A percentile compares a stretch with the other conserved stretches of the same genome.
These are phyloP conservation scores for Pythium aquatile DNA, from an alignment of 352 stramenopile species.

Conservation along the genomic window DNA sequence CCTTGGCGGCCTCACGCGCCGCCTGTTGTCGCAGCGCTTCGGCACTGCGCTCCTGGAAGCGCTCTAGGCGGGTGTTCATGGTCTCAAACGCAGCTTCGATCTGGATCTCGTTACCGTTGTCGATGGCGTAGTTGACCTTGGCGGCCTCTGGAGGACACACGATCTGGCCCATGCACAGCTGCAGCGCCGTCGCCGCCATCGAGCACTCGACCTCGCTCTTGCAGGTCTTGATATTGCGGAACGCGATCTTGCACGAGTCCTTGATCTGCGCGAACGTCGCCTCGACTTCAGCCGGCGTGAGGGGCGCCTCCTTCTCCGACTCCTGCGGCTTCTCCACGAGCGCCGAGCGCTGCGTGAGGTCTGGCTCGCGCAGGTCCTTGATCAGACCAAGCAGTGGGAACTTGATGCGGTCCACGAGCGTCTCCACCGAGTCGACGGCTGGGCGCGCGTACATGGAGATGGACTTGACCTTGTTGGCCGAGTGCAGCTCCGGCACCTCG, in stretches of 20 bases:
- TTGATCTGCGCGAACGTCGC: conserved; percentile 85
- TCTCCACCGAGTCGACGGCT: conserved; percentile 72
- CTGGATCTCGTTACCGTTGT: conserved; percentile 54
- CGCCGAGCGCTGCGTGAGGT: conserved; percentile 47
- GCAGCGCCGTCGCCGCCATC: conserved; percentile 82
- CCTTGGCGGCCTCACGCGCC: conserved; percentile 48
- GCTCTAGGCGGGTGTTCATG: conserved; percentile 75
- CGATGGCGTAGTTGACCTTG: conserved; percentile 67
- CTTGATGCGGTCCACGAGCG: conserved; percentile 79
- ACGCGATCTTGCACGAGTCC: conserved; percentile 77
- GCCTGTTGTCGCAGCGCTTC: conserved; percentile 74
- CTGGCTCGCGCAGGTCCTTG: conserved; percentile 43
- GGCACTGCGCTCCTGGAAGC: conserved; percentile 78
- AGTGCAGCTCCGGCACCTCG: conserved; percentile 83
- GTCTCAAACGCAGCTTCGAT: conserved; percentile 74
- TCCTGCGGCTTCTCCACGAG: conserved; percentile 45
- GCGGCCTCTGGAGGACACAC: conserved; percentile 71
- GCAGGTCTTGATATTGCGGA: conserved; percentile 78
- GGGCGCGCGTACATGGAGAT: conserved; percentile 88
- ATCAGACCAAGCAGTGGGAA: conserved; percentile 62
- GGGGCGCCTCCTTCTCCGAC: conserved; percentile 38
- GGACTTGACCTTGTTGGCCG: conserved; percentile 78
- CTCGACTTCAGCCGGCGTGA: conserved; percentile 72
- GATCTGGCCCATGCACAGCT: conserved; percentile 88
- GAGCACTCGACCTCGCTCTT: conserved; percentile 76